Percentiles rank a stretch among this genome's conserved stretches.
phyloP scores from a whole-genome alignment of 345 rosid species.

The Eucalyptus polyanthemos region DNA sequence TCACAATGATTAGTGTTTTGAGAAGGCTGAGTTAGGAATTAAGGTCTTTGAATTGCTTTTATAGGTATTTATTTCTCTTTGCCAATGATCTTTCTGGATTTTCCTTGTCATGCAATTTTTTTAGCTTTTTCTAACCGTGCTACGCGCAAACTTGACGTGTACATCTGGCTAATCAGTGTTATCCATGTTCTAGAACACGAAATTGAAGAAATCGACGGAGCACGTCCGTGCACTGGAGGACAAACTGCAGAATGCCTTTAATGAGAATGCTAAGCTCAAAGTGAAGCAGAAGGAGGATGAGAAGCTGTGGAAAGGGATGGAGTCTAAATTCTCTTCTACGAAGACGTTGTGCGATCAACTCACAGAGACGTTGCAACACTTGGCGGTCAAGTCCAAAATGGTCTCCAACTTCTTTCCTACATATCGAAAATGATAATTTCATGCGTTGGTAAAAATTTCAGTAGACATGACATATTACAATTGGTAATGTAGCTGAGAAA shows the following conservation, averaged over 20 bases:
- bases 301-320: constrained; percentile 90
- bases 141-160: background rate
- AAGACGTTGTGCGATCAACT: constrained; percentile 72
- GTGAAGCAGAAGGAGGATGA: constrained; percentile 87
- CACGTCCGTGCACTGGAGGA: constrained; percentile 53
- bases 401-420: constrained; percentile 17
- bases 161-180: background rate
- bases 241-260: constrained; percentile 75
- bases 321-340: constrained; percentile 80
- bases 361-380: constrained; percentile 69
- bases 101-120: background rate
- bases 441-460: background rate
- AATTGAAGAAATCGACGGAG: constrained; percentile 70
- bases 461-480: background rate
- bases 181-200: constrained; percentile 38
- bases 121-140: background rate
- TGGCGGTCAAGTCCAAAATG: constrained; percentile 79
- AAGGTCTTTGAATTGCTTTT: background rate
- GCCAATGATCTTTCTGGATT: background rate
- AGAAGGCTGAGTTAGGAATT: background rate
- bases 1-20: background rate
- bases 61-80: background rate
- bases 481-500: constrained; percentile 55
- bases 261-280: constrained; percentile 84
- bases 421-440: background rate